Percentiles rank a stretch among this genome's conserved stretches.
Conservation (phyloP, 768 basidiomycete genomes). For the Suillus americanus region DNA sequence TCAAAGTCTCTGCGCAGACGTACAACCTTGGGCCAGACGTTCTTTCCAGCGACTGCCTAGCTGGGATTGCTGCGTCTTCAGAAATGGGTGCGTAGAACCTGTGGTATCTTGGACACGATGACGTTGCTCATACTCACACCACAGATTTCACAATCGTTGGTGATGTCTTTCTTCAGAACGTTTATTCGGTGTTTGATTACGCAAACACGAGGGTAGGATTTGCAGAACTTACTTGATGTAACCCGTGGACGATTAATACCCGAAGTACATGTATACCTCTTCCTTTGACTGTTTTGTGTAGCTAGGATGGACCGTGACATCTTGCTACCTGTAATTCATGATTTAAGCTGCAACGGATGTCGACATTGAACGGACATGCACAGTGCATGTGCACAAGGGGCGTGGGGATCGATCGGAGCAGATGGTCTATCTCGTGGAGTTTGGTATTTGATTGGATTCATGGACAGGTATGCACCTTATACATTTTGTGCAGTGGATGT, state of each 20-base stretch:
- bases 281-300: neutral
- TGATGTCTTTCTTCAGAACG: conserved; percentile 25
- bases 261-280: neutral
- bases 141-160: conserved; percentile 25
- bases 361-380: neutral
- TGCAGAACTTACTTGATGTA: conserved; percentile 23
- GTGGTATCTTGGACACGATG: neutral
- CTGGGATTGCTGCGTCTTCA: conserved; percentile 23
- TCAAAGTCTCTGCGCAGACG: conserved; percentile 28
- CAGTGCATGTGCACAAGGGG: neutral
- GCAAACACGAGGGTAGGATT: conserved; percentile 35
- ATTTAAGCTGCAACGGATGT: neutral
- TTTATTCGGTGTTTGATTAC: conserved; percentile 29
- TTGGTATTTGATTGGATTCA: neutral
- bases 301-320: neutral
- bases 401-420: neutral
- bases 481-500: neutral
- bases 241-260: neutral
- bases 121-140: neutral
- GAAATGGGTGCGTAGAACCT: conserved; percentile 10
- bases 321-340: neutral
- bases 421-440: neutral
- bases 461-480: neutral
- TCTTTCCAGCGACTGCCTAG: conserved; percentile 28
- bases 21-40: conserved; percentile 39